Base-by-base conservation (phyloP, 2,329 filamentous ascomycete genomes). In the Scytalidium sp. region DNA sequence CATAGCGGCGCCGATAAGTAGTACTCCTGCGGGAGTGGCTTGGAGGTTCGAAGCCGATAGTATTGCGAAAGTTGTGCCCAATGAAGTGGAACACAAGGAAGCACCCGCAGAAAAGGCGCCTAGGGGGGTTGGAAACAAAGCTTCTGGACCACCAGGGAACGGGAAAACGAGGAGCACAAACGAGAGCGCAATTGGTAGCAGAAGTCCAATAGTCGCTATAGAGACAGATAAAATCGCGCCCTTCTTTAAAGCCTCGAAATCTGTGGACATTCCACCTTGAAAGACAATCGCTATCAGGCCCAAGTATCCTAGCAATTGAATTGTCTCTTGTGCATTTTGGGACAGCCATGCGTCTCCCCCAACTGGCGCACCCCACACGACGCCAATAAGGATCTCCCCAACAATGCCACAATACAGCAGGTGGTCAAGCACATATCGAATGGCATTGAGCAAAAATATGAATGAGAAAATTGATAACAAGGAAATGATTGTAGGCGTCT, bases 1-100 rank as follows among this genome's bases (percentile, higher is more conserved):
- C 80, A 94, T 88, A 0, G 88, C 89, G 1, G 87, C 88, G 51
- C 80, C 84, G 2, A 81, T 80, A 1, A 91, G 73, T 0, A 94
- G 79, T 8, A 68, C 82, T 50, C 70, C 89, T 0, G 85, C 63
- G 2, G 80, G 68, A 8, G 76, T 83, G 2, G 70, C 63, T n/a
- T 69, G 70, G 10, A 85, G 65, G 2, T 74, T 74, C 2, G 81
- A 83, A 8, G 88, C 85, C 0, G 76, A 79, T 0, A 87, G 67
- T 3, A 87, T 75, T 0, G 81, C 79, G 55, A 86, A 85, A 0
- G 82, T 86, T 0, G 87, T 92, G 4, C 88, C 88, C 0, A 92
- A 71, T 49, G 83, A 87, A 1, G 87, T 93, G 1, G 86, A 86
- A 58, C 84, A 89, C 0, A 92, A 70, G 0, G 88, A 83, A 2